A percentile compares a stretch with the other conserved stretches of the same genome.
Evolutionary conservation across 768 basidiomycete genomes (phyloP).

Genomic region (Pulveroboletus sp.): DNA sequence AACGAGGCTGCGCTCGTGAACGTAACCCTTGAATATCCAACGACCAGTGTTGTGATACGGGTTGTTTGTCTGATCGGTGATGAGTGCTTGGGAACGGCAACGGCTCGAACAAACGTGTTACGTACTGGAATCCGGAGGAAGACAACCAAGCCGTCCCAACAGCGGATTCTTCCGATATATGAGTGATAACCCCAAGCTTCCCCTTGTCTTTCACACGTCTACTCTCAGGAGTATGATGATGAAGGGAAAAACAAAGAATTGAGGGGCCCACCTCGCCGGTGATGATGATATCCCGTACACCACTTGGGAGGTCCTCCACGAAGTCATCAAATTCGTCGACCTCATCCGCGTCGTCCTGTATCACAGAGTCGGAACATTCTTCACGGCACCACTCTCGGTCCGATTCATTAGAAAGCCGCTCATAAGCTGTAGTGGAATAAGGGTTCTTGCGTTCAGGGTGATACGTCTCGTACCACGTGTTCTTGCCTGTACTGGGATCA

Average conservation of each 20-base stretch:
- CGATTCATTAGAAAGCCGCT: slow-evolving; percentile 18
- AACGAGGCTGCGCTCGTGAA: slow-evolving; percentile 47
- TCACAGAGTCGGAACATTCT: slow-evolving; percentile 17
- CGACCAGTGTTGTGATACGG: slow-evolving; percentile 32
- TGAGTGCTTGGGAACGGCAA: slow-evolving; percentile 6
- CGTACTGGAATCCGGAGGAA: slow-evolving; percentile 45
- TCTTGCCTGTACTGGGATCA: slow-evolving; percentile 38
- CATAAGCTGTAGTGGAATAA: slow-evolving; percentile 35
- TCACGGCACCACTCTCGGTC: slow-evolving; percentile 23
- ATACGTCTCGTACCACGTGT: slow-evolving; percentile 45
- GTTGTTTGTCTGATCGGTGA: slow-evolving; percentile 33
- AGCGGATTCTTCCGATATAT: slow-evolving; percentile 45
- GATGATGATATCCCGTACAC: slow-evolving; percentile 49
- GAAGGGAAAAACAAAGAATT: neutral
- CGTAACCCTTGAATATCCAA: slow-evolving; percentile 52
- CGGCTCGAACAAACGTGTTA: slow-evolving; percentile 1
- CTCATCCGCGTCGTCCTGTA: slow-evolving; percentile 26
- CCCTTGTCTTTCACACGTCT: slow-evolving; percentile 43
- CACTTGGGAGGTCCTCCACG: slow-evolving; percentile 36
- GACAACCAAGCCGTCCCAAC: slow-evolving; percentile 49
- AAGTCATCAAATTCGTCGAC: slow-evolving; percentile 38
- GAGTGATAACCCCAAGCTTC: slow-evolving; percentile 48
- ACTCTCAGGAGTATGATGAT: slow-evolving; percentile 1
- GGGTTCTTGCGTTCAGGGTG: slow-evolving; percentile 35
- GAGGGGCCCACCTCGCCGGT: slow-evolving; percentile 42